A percentile compares a stretch with the other conserved stretches of the same genome.
Conservation (phyloP, 202 grass and related monocot species). For the Bolboschoenoplectus hybrid region DNA sequence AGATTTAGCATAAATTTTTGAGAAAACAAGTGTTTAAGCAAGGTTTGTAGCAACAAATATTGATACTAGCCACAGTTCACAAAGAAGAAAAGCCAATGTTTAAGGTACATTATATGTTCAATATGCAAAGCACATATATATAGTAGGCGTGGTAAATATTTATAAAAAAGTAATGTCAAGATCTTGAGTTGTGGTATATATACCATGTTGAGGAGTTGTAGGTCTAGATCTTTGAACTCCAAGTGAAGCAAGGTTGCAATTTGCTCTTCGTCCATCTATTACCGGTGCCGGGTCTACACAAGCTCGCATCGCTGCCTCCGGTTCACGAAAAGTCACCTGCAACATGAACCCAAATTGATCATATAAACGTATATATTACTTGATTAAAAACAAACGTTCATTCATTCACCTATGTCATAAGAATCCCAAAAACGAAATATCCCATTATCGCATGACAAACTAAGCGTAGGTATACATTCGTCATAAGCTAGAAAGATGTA, state of each 20-base stretch:
- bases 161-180: not conserved
- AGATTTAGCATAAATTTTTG: not conserved
- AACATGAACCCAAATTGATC: conserved; percentile 34
- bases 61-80: not conserved
- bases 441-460: conserved; percentile 27
- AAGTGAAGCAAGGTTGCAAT: conserved; percentile 96
- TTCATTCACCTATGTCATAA: conserved; percentile 2
- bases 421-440: conserved; percentile 19
- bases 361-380: conserved; percentile 16
- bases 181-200: conserved; percentile 4
- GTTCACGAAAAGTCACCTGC: conserved; percentile 94
- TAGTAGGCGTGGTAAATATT: not conserved
- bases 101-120: not conserved
- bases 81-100: not conserved
- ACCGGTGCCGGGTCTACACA: conserved; percentile 94
- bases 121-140: not conserved
- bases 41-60: not conserved
- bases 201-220: conserved; percentile 75
- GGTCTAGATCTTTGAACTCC: conserved; percentile 91
- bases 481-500: not conserved
- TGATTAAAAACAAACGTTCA: not conserved
- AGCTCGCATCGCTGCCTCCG: conserved; percentile 79
- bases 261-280: conserved; percentile 95
- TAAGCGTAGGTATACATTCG: not conserved
- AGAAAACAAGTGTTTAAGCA: not conserved